A percentile compares a stretch with the other conserved stretches of the same genome.
Conservation (phyloP, 805 yeast species). For the Cephaloascus albidus region DNA sequence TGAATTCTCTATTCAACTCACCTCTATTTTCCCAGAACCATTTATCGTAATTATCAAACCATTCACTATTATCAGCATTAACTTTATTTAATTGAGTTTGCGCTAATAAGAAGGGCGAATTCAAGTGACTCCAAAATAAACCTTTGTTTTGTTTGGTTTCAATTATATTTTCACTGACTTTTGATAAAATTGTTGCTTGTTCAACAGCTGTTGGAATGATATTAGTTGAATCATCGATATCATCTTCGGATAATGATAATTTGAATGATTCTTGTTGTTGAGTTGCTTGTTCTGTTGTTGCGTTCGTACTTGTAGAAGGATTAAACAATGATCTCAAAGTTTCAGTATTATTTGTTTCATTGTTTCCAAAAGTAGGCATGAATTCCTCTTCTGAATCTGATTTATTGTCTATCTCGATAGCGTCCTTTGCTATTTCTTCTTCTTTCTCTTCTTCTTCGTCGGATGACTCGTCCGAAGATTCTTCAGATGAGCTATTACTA, state of each 20-base stretch:
- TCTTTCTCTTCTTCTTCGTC: constrained; percentile 13
- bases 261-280: constrained; percentile 25
- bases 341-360: constrained; percentile 40
- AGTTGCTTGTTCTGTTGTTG: constrained; percentile 1
- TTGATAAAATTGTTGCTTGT: constrained; percentile 16
- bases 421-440: not conserved
- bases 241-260: constrained; percentile 12
- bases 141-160: constrained; percentile 28
- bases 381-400: constrained; percentile 30
- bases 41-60: constrained; percentile 46
- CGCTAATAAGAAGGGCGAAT: constrained; percentile 80
- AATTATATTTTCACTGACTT: constrained; percentile 9
- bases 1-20: constrained; percentile 66
- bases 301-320: constrained; percentile 12
- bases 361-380: constrained; percentile 42
- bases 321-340: constrained; percentile 52
- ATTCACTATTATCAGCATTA: constrained; percentile 10
- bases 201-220: constrained; percentile 6
- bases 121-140: constrained; percentile 73
- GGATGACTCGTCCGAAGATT: constrained; percentile 11
- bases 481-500: too few species aligned
- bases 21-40: constrained; percentile 84
- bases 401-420: constrained; percentile 8
- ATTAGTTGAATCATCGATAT: constrained; percentile 6
- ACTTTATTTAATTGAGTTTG: constrained; percentile 68